These are phyloP conservation scores for Monarda citriodora DNA, from an alignment of 305 asterid genomes.

Conservation along the genomic window DNA sequence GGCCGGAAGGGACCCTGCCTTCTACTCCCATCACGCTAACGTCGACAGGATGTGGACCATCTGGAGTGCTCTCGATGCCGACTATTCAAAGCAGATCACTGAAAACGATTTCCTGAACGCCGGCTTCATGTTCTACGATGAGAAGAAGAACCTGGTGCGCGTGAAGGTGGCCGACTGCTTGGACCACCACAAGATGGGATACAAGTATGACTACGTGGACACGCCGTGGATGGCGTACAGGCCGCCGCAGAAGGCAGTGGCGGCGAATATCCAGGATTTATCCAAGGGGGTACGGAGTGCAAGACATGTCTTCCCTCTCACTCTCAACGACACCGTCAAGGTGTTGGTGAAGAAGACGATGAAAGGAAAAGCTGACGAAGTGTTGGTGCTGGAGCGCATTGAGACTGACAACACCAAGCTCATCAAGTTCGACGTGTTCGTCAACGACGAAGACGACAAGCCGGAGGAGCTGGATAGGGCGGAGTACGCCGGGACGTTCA, in stretches of 20 bases:
- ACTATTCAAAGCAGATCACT: slow-evolving; percentile 28
- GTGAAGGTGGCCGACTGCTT: slow-evolving; percentile 36
- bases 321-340: slow-evolving; percentile 24
- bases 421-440: slow-evolving; percentile 51
- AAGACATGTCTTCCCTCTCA: slow-evolving; percentile 29
- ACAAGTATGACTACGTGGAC: slow-evolving; percentile 25
- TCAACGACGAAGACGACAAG: slow-evolving; percentile 60
- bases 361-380: slow-evolving; percentile 37
- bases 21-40: slow-evolving; percentile 44
- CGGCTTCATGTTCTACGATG: slow-evolving; percentile 61
- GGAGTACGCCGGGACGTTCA: slow-evolving; percentile 62
- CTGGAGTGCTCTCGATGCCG: slow-evolving; percentile 24
- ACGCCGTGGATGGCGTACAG: slow-evolving; percentile 50
- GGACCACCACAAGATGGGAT: slow-evolving; percentile 36
- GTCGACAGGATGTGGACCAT: slow-evolving; percentile 50
- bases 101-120: slow-evolving; percentile 48
- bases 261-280: slow-evolving; percentile 18
- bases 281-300: slow-evolving; percentile 14
- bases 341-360: slow-evolving; percentile 23
- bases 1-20: slow-evolving; percentile 34
- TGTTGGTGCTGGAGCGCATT: slow-evolving; percentile 30
- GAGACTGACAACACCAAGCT: slow-evolving; percentile 31
- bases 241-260: slow-evolving; percentile 31
- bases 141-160: slow-evolving; percentile 38
- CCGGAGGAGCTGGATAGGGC: slow-evolving; percentile 40